Evolutionary conservation across 2,329 filamentous ascomycete genomes (phyloP), one percentile per base, ranked within the genome.

Genomic region (Stenocarpella maydis): DNA sequence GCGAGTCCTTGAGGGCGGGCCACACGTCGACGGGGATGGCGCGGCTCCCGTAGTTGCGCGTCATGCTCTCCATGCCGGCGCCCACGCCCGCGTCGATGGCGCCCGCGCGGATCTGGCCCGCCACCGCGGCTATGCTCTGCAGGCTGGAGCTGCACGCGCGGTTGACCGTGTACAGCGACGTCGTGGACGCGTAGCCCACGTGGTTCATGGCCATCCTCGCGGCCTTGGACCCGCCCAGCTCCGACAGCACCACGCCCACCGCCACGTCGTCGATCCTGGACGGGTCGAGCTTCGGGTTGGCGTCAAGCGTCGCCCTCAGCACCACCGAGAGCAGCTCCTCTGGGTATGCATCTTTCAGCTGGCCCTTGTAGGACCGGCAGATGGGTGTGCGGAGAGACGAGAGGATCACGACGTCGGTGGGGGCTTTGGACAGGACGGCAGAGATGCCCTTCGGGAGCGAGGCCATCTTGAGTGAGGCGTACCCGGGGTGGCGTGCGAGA

Each of bases 11-110:
- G 71, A 97, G 82, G 64, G 87, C 90, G 0, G 91, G 90, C 93
- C 94, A 97, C 14, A 94, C 81, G 72, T 94, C 88, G 0, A 90
- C 90, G 0, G 95, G 95, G 52, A 98, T 96, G n/a, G 95, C 95
- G 69, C 90, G 85, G 31, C 85, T 89, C 64, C 91, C 94, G 80
- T 98, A 98, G 82, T 97, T 97, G 73, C 91, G 84, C 72, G 93
- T 97, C 95, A 98, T 98, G 82, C 92, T 95, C 86, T 98, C 95
- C 92, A 97, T 97, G 37, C 95, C 95, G 2, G 92, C 95, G 12
- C 90, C 95, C 71, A 98, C 89, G 70, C 93, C 95, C 0, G 86
- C 84, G 71, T 90, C 87, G 64, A 95, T 91, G 74, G 88, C 87
- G 1, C 92, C 94, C 0, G 87, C 85, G n/a, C 89, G 87, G 74